A percentile compares a stretch with the other conserved stretches of the same genome.
Evolutionary conservation across 805 yeast species (phyloP).

Genomic region (Brettanomyces sp.): DNA sequence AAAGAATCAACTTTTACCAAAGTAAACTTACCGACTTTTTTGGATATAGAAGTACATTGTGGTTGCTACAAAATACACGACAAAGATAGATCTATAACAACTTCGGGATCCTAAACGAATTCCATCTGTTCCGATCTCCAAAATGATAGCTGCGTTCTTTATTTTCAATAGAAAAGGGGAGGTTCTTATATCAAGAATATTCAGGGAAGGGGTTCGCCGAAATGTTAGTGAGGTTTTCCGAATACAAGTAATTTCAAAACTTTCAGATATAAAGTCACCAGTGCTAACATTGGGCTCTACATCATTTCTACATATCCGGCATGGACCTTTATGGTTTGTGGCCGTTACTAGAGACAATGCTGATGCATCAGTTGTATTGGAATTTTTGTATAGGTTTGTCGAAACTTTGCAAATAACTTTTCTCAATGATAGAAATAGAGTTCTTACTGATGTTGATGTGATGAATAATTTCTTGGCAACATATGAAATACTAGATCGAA

Average conservation of each 20-base stretch:
- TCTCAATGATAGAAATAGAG: conserved; percentile 19
- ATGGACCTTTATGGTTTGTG: conserved; percentile 62
- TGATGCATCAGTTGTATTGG: conserved; percentile 73
- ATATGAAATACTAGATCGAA: conserved; percentile 71
- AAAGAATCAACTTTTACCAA: no score
- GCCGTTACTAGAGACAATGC: conserved; percentile 86
- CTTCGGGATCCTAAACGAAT: no score
- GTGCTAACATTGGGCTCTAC: conserved; percentile 86
- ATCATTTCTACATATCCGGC: conserved; percentile 70
- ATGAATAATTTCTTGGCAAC: conserved; percentile 58
- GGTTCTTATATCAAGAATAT: conserved; percentile 63
- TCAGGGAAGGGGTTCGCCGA: conserved; percentile 66
- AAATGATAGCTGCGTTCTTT: conserved; percentile 78
- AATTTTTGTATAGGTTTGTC: conserved; percentile 60
- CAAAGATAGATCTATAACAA: no score
- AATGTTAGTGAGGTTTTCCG: conserved; percentile 82
- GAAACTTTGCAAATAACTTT: conserved; percentile 35
- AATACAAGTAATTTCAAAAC: conserved; percentile 75
- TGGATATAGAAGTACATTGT: no score
- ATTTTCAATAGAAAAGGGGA: conserved; percentile 70
- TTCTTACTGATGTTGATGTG: conserved; percentile 39
- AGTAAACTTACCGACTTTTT: no score
- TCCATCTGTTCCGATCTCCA: background rate
- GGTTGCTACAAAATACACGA: no score
- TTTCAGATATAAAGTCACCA: conserved; percentile 48